phyloP scores from a whole-genome alignment of 805 yeast genomes.

The Starmera caribaea region DNA sequence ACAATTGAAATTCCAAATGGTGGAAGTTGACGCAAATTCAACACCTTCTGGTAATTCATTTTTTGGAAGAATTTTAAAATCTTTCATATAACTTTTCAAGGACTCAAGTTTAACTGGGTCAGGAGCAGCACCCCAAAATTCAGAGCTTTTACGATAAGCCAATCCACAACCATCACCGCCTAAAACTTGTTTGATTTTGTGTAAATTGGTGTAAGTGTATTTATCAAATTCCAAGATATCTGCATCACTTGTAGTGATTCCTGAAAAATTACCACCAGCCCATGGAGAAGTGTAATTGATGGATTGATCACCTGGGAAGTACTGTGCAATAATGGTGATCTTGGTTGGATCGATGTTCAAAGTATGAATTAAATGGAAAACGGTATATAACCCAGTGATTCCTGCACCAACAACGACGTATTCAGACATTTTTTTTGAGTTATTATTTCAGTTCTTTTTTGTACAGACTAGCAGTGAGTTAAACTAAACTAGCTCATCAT shows the following conservation, averaged over 20 bases:
- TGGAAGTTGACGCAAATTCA: conserved; percentile 41
- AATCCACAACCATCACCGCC: conserved; percentile 48
- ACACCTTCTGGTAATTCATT: conserved; percentile 41
- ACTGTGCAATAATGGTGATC: conserved; percentile 53
- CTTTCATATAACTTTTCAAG: conserved; percentile 37
- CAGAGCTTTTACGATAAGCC: conserved; percentile 42
- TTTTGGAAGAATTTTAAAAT: conserved; percentile 28
- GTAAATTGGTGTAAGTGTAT: conserved; percentile 43
- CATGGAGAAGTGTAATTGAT: conserved; percentile 70
- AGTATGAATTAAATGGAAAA: conserved; percentile 35
- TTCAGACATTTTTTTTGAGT: not conserved
- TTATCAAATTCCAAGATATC: conserved; percentile 41
- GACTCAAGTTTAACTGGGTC: conserved; percentile 36
- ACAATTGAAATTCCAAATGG: conserved; percentile 64
- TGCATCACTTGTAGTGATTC: conserved; percentile 49
- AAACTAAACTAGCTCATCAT: no score
- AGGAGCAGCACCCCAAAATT: conserved; percentile 46
- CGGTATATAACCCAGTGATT: conserved; percentile 60
- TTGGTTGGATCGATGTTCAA: conserved; percentile 28
- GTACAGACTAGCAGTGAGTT: no score
- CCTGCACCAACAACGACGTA: conserved; percentile 44
- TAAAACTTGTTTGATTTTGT: conserved; percentile 31
- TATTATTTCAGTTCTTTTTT: no score
- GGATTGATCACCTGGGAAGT: conserved; percentile 71
- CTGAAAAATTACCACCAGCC: conserved; percentile 61